Percentiles rank a stretch among this genome's conserved stretches.
phyloP scores from a whole-genome alignment of 768 basidiomycete species.

The Cubamyces lactineus region DNA sequence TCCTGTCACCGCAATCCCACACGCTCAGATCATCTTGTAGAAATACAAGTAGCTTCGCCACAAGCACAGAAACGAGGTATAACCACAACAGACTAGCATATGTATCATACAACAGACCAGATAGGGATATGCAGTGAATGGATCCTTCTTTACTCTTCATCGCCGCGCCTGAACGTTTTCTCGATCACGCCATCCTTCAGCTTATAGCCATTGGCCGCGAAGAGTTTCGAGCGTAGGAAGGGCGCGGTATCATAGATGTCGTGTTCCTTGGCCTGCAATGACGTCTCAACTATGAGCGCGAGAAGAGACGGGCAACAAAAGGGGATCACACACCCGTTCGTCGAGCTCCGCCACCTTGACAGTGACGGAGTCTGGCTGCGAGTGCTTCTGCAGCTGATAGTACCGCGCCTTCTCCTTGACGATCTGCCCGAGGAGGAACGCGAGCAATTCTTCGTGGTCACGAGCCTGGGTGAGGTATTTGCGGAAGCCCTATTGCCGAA shows the following conservation, averaged over 20 bases:
- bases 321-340: constrained; percentile 63
- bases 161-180: constrained; percentile 61
- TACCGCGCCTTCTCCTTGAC: constrained; percentile 91
- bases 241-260: constrained; percentile 91
- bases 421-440: constrained; percentile 92
- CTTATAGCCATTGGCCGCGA: constrained; percentile 87
- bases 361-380: constrained; percentile 76
- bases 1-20: neutral
- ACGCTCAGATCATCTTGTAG: neutral
- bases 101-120: neutral
- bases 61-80: neutral
- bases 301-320: neutral
- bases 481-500: constrained; percentile 74
- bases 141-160: constrained; percentile 9
- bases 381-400: constrained; percentile 74
- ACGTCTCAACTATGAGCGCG: neutral
- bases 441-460: constrained; percentile 93
- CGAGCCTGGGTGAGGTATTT: constrained; percentile 96
- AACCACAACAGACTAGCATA: neutral
- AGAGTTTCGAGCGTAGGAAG: constrained; percentile 85
- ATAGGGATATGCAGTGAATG: neutral
- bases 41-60: neutral
- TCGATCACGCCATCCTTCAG: constrained; percentile 65
- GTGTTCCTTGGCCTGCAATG: constrained; percentile 86
- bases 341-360: constrained; percentile 85